Base-by-base conservation (phyloP, 176 grass and related monocot species). In the Areca catechu region DNA sequence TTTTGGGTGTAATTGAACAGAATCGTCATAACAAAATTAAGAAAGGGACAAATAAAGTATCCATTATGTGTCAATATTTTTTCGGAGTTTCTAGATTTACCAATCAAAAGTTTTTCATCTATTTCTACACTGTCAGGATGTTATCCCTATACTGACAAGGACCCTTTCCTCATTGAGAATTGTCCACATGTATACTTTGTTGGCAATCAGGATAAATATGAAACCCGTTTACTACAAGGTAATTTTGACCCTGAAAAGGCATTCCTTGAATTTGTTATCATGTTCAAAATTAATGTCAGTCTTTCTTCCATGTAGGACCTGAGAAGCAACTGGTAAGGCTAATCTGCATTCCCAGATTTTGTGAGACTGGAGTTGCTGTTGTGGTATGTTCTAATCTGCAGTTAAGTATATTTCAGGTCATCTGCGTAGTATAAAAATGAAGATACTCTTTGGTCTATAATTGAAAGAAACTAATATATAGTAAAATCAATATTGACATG, bases 161-260 rank as follows among this genome's bases (percentile, higher is more conserved):
- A 98, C 53, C 93, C 93, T 68, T 92, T 98, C 71, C 81, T 98
- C 9, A 48, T 98, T 50, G 87, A 98, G 71, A 88, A 61, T 20
- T 98, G 87, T 69, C 93, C 93, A 16, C 93, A 98, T 47, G 84
- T 98, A 61, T 98, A 98, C 65, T 98, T 98, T 24, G 56, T 83
- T 20, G 87, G 87, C 64, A 98, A 98, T 78, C 93, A 98, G 75
- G 93, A 98, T 65, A 88, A 77, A 72, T 98, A 76, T 49, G 93
- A 88, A 76, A 88, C 84, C 58, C 61, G 66, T 20, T 71, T 85
- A 37, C 52, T 89, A 23, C 61, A 85, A 88, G 93, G 93, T 97
- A 85, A 69, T 15, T 62, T 77, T 19, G 27, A 16, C 49, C 1
- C 34, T 43, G 34, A 43, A 43, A 43, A 57, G 19, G 28, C 20